These are phyloP conservation scores for Kwoniella bestiolae DNA, from an alignment of 768 basidiomycete genomes.

Conservation along the genomic window DNA sequence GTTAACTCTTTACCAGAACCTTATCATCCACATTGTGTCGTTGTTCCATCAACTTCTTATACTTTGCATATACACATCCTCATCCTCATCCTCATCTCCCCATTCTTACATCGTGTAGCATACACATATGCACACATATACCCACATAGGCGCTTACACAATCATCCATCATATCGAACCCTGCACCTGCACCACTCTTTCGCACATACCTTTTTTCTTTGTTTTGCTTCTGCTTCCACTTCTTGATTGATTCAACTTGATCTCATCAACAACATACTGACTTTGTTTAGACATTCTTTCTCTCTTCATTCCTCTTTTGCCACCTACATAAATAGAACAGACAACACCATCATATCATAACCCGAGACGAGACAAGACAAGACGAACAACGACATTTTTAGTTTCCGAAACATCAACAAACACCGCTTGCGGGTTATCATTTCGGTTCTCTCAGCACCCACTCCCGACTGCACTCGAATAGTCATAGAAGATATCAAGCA, in stretches of 20 bases:
- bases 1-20: no score
- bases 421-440: constrained; percentile 10
- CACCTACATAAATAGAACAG: neutral
- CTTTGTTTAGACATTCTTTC: neutral
- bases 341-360: neutral
- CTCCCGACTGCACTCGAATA: no score
- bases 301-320: neutral
- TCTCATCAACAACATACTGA: neutral
- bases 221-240: neutral
- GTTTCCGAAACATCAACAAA: constrained; percentile 1
- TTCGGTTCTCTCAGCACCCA: neutral
- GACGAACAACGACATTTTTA: neutral
- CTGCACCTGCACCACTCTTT: neutral
- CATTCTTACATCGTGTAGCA: neutral
- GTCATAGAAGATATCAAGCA: neutral
- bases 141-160: neutral
- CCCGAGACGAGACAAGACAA: neutral
- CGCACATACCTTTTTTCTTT: constrained; percentile 8
- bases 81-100: neutral
- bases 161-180: neutral
- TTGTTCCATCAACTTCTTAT: neutral
- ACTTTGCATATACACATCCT: neutral
- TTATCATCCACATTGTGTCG: no score
- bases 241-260: neutral
- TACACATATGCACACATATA: neutral